Conservation (phyloP, 331 rosid species). For the Quercus tomentella region DNA sequence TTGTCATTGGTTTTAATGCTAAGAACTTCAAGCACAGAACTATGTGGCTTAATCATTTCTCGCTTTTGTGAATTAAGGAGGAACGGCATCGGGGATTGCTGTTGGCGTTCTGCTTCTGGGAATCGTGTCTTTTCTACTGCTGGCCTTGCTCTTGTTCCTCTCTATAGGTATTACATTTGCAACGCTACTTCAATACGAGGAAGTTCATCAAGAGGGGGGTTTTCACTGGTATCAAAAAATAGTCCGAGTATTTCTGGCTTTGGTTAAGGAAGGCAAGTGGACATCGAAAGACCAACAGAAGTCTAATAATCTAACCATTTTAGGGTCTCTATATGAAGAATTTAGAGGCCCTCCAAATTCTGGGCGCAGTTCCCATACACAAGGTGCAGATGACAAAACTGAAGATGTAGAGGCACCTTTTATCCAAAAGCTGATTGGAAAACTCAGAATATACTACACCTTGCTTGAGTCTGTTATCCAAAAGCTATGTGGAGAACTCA, state of each 20-base stretch:
- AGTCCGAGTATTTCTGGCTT: constrained; percentile 66
- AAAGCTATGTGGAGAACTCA: no score
- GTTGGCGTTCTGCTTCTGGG: constrained; percentile 63
- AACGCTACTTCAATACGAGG: constrained; percentile 81
- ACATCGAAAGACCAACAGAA: constrained; percentile 50
- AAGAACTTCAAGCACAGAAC: neutral
- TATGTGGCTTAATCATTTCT: constrained; percentile 7
- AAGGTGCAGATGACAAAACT: no score
- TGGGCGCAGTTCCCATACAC: constrained; percentile 31
- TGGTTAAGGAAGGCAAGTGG: constrained; percentile 86
- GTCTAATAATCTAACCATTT: constrained; percentile 18
- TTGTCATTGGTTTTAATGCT: neutral
- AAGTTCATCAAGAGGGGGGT: constrained; percentile 51
- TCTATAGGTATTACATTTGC: constrained; percentile 79
- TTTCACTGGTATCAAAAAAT: constrained; percentile 79
- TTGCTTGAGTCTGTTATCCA: constrained; percentile 35
- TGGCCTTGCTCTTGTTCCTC: constrained; percentile 69
- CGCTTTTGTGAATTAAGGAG: constrained; percentile 41
- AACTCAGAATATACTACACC: constrained; percentile 75
- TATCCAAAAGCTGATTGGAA: constrained; percentile 82
- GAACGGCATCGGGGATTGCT: constrained; percentile 39
- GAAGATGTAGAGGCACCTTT: constrained; percentile 95
- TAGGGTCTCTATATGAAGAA: constrained; percentile 83
- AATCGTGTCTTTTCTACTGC: constrained; percentile 39
- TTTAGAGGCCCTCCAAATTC: constrained; percentile 89